Evolutionary conservation across 495 filamentous ascomycete genomes (phyloP).

Genomic region (Penicillium maclennaniae): DNA sequence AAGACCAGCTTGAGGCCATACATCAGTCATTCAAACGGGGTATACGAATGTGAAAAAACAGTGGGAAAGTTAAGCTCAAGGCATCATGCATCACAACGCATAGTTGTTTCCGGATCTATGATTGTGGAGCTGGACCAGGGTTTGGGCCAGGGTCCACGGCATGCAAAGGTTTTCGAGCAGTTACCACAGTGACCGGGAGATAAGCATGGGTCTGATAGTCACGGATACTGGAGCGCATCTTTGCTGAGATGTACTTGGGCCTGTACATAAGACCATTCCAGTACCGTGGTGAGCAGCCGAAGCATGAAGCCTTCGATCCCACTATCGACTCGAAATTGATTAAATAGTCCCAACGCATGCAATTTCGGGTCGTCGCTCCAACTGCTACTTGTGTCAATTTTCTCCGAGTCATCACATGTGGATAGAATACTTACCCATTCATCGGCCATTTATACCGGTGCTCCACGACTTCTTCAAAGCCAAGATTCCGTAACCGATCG

Average conservation of each 20-base stretch:
- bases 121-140: no score
- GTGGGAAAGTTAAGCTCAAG: no score
- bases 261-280: conserved; percentile 30
- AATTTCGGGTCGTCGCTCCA: conserved; percentile 64
- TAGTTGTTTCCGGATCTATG: no score
- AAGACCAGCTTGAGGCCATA: no score
- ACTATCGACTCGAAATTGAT: conserved; percentile 55
- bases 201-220: conserved; percentile 24
- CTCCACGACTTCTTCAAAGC: conserved; percentile 58
- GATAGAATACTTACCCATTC: conserved; percentile 18
- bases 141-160: background rate
- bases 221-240: conserved; percentile 20
- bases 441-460: conserved; percentile 56
- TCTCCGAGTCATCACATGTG: background rate
- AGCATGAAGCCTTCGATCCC: conserved; percentile 56
- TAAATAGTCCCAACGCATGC: conserved; percentile 63
- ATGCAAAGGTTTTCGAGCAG: conserved; percentile 19
- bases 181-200: conserved; percentile 23
- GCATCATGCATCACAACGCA: no score
- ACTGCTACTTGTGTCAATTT: conserved; percentile 33
- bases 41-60: no score
- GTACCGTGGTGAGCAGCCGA: conserved; percentile 57
- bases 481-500: conserved; percentile 38
- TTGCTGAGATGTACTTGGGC: conserved; percentile 22
- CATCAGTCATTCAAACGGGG: no score